Conservation (phyloP, 1,284 basidiomycete species). For the Ceratobasidium sp. region DNA sequence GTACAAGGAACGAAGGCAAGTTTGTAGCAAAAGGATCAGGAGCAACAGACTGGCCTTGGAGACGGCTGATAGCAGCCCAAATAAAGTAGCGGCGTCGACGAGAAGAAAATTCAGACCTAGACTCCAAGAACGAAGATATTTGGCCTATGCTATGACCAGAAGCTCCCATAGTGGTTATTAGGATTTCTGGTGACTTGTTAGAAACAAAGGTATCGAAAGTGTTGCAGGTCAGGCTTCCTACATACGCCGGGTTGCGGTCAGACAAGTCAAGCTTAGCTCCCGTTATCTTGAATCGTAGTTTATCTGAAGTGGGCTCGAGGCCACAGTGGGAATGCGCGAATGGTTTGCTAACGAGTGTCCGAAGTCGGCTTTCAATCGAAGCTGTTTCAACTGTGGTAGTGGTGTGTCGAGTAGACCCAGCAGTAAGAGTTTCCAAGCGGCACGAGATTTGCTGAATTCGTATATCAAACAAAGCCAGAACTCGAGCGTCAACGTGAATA, state of each 20-base stretch:
- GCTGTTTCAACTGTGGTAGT: not conserved
- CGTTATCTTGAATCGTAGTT: constrained; percentile 19
- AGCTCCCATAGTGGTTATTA: constrained; percentile 31
- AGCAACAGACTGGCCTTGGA: constrained; percentile 49
- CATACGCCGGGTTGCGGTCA: not conserved
- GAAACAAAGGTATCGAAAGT: constrained; percentile 34
- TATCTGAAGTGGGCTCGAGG: constrained; percentile 30
- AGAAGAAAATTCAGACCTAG: constrained; percentile 26
- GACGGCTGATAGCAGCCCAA: constrained; percentile 49
- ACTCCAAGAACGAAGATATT: constrained; percentile 37
- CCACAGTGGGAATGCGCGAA: constrained; percentile 28
- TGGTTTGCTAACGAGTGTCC: constrained; percentile 37
- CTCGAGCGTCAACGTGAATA: constrained; percentile 40
- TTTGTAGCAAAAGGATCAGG: constrained; percentile 80
- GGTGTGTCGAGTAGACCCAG: not conserved
- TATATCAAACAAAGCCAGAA: constrained; percentile 31
- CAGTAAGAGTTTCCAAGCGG: constrained; percentile 34
- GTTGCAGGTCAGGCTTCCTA: not conserved
- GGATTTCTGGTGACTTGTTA: constrained; percentile 38
- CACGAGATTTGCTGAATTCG: constrained; percentile 24
- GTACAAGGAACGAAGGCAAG: constrained; percentile 84
- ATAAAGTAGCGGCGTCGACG: constrained; percentile 48
- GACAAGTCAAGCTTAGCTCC: constrained; percentile 25
- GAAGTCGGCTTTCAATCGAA: constrained; percentile 30
- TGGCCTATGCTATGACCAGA: constrained; percentile 23